Evolutionary conservation across 495 filamentous ascomycete species (phyloP), one percentile per base, ranked within the genome.

Genomic region (Penicillium malachiteum): DNA sequence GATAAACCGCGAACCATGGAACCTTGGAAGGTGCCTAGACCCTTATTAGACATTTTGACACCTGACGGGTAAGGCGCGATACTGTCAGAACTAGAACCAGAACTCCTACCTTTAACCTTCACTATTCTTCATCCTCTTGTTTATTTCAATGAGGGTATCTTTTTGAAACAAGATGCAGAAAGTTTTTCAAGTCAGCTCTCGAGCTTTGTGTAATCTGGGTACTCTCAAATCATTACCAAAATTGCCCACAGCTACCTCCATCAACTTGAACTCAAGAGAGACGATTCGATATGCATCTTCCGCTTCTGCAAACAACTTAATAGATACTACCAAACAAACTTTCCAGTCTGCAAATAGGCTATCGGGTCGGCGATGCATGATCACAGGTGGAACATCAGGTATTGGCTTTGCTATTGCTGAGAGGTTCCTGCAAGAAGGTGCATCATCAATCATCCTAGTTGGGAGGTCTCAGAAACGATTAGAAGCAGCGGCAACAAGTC

Each of bases 381-480:
- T 89, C 55, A 88, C 84, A 5, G 86, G 86, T 26, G 83, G 78
- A 0, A 81, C 81, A 16, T 81, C 83, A 7, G 86, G 86, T 0
- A 87, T 89, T 55, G 86, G 86, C n/a, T 75, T 75, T 46, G 75
- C 81, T 18, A 90, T 93, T 56, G 89, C 90, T 5, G 67, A 72
- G 17, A 72, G 82, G 3, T 88, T 94, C 62, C 83, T 88, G 12
- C 61, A 62, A 21, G 79, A 89, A 52, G 87, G 86, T 17, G 84
- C 81, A 31, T 68, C 57, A 1, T 79, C 78, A 26, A 50, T 79
- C 49, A 75, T 85, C 2, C 74, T 91, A 0, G 69, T 89, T 8
- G 82, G 76, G 32, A 59, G 76, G 46, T 74, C 70, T 1, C 52
- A 68, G 13, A 26, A 71, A 13, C 70, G 70, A 5, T 76, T 90